phyloP scores from a whole-genome alignment of 805 yeast species.

The Candida tammaniensis region DNA sequence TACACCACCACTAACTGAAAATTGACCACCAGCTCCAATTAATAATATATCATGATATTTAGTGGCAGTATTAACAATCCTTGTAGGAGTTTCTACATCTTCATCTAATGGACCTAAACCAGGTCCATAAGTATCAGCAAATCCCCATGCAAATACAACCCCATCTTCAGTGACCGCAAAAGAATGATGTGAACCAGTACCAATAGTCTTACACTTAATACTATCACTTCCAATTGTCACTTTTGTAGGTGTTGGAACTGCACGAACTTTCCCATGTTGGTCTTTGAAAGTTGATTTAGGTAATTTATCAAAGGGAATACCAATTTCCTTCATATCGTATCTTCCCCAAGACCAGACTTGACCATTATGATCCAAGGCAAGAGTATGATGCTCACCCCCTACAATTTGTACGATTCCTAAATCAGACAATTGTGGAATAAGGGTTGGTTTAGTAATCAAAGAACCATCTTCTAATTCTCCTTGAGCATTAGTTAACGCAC shows the following conservation, averaged over 20 bases:
- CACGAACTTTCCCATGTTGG: slow-evolving; percentile 74
- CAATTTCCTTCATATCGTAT: slow-evolving; percentile 90
- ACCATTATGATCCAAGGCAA: slow-evolving; percentile 72
- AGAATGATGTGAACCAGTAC: slow-evolving; percentile 91
- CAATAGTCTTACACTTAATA: slow-evolving; percentile 43
- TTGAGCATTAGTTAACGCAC: slow-evolving; percentile 64
- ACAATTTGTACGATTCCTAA: slow-evolving; percentile 60
- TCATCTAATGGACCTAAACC: slow-evolving; percentile 92
- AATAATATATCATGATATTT: slow-evolving; percentile 65
- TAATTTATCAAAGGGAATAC: slow-evolving; percentile 62
- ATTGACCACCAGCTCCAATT: slow-evolving; percentile 97
- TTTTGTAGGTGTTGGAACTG: slow-evolving; percentile 81
- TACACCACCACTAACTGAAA: slow-evolving; percentile 82
- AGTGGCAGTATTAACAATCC: slow-evolving; percentile 93
- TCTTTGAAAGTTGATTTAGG: slow-evolving; percentile 77
- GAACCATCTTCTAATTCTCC: slow-evolving; percentile 84
- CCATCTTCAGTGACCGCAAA: slow-evolving; percentile 85
- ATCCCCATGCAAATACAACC: slow-evolving; percentile 92
- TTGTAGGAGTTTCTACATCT: slow-evolving; percentile 84
- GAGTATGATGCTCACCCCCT: slow-evolving; percentile 94
- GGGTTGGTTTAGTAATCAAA: slow-evolving; percentile 72
- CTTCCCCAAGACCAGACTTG: slow-evolving; percentile 85
- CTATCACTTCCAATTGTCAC: slow-evolving; percentile 39
- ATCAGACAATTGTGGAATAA: slow-evolving; percentile 60
- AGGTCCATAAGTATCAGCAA: slow-evolving; percentile 93